A percentile compares a stretch with the other conserved stretches of the same genome.
Conservation (phyloP, 1,284 basidiomycete genomes). For the Cystobasidium pallidum region DNA sequence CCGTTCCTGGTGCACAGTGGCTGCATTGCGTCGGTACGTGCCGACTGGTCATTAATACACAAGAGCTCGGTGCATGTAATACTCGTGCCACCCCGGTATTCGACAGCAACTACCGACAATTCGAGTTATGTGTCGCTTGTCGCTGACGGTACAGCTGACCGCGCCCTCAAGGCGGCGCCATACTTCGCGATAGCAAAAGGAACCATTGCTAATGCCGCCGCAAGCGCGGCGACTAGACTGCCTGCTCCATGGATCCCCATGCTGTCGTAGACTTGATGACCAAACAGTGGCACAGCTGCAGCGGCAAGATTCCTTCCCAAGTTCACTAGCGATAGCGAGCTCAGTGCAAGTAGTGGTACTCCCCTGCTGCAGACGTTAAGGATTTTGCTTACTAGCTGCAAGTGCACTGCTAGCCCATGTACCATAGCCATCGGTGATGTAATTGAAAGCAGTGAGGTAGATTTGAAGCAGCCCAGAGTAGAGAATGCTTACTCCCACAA, state of each 20-base stretch:
- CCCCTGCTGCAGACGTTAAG: too few relatives aligned
- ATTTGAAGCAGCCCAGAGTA: conserved; percentile 46
- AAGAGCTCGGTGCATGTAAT: too few relatives aligned
- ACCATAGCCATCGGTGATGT: too few relatives aligned
- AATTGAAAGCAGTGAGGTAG: conserved; percentile 47
- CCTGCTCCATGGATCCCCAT: conserved; percentile 29
- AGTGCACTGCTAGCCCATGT: too few relatives aligned
- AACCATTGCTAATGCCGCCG: conserved; percentile 1
- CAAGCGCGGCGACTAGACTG: conserved; percentile 20
- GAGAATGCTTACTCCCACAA: conserved; percentile 53
- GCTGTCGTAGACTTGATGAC: not conserved
- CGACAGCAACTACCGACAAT: too few relatives aligned
- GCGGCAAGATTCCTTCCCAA: conserved; percentile 17
- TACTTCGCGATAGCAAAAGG: conserved; percentile 11
- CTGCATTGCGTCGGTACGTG: too few relatives aligned
- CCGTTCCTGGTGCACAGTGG: too few relatives aligned
- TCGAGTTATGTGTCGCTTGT: too few relatives aligned
- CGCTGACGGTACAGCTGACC: too few relatives aligned
- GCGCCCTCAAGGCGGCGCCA: not conserved
- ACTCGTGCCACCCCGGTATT: too few relatives aligned
- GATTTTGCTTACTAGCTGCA: too few relatives aligned
- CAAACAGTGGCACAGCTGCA: conserved; percentile 18
- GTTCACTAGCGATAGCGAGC: conserved; percentile 4
- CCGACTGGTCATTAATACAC: too few relatives aligned
- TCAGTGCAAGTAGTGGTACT: not conserved